Evolutionary conservation across 1,139 yeast genomes (phyloP), one percentile per base, ranked within the genome.

Genomic region (Sugiyamaella novakii): DNA sequence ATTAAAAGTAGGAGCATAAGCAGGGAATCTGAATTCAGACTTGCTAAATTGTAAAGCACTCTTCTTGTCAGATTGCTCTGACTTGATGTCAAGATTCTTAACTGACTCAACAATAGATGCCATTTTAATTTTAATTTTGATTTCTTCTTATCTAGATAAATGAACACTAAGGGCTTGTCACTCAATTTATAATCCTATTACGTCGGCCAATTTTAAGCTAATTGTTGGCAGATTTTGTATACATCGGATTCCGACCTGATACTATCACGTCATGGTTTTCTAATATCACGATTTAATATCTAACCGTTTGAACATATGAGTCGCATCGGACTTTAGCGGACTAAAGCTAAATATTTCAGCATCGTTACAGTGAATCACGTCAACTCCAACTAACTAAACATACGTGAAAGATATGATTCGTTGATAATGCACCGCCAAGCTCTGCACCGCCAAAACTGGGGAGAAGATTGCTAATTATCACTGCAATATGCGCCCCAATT

Each of bases 1-100:
- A 53, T 77, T 72, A 78, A 79, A 77, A 1, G 78, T 70, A 12
- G 81, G 82, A 30, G 77, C 68, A 61, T 72, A 77, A 17, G 69
- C 72, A 2, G 78, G 74, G 54, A 40, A 57, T 44, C 52, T 54
- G 34, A 56, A 48, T 7, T 44, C 42, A 10, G 39, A 5, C 39
- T 48, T 51, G 10, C 28, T 36, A 12, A 28, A 36, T 7, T 46
- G 51, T 11, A 47, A 30, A 21, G 36, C 36, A 11, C 24, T 28
- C 25, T 35, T 44, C 51, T 46, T 36, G 35, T 43, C 28, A 43
- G 48, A 29, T 40, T 56, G 38, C 4, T 38, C 33, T 35, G 56
- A 52, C 25, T 21, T 31, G 29, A 46, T 47, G 15, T 50, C 52
- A 25, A 52, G 35, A 12, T 47, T 31, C 31, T 51, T 51, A 34